phyloP scores from a whole-genome alignment of 2,329 filamentous ascomycete species.

The Trichoderma sp. region DNA sequence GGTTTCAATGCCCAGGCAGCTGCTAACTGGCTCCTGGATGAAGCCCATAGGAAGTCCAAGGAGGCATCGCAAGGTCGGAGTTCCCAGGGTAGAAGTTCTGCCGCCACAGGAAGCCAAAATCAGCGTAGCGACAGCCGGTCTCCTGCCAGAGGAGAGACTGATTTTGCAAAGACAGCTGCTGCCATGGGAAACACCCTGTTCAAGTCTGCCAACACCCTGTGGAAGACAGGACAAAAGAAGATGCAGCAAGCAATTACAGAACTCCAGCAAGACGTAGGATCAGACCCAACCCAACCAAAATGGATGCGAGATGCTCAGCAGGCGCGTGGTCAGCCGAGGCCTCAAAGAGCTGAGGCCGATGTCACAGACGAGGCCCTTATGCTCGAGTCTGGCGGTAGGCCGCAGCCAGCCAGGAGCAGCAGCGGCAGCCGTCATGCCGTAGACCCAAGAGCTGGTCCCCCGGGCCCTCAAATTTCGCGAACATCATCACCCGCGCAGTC shows the following conservation, averaged over 20 bases:
- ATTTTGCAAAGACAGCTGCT: conserved; percentile 76
- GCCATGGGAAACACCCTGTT: conserved; percentile 80
- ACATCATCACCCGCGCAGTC: conserved; percentile 51
- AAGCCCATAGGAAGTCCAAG: conserved; percentile 81
- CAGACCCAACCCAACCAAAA: conserved; percentile 77
- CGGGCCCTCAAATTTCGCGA: conserved; percentile 38
- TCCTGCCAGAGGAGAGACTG: conserved; percentile 58
- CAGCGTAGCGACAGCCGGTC: conserved; percentile 50
- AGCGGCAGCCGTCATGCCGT: conserved; percentile 29
- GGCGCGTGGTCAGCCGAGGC: conserved; percentile 35
- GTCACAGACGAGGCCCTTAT: conserved; percentile 74
- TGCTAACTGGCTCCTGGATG: conserved; percentile 84
- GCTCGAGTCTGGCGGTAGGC: conserved; percentile 64
- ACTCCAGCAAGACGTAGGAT: conserved; percentile 58
- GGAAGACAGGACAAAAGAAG: conserved; percentile 92
- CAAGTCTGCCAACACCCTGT: conserved; percentile 91
- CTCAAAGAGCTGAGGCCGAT: conserved; percentile 32
- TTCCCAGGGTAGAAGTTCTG: conserved; percentile 27
- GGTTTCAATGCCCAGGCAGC: conserved; percentile 81
- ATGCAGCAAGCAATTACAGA: conserved; percentile 90
- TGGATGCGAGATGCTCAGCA: conserved; percentile 83
- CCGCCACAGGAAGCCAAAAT: conserved; percentile 35
- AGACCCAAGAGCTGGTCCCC: conserved; percentile 29
- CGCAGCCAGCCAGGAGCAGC: conserved; percentile 40
- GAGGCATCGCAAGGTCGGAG: conserved; percentile 61